These are phyloP conservation scores for Magnolia sinica DNA, from an alignment of 164 flowering plant species.

Conservation along the genomic window DNA sequence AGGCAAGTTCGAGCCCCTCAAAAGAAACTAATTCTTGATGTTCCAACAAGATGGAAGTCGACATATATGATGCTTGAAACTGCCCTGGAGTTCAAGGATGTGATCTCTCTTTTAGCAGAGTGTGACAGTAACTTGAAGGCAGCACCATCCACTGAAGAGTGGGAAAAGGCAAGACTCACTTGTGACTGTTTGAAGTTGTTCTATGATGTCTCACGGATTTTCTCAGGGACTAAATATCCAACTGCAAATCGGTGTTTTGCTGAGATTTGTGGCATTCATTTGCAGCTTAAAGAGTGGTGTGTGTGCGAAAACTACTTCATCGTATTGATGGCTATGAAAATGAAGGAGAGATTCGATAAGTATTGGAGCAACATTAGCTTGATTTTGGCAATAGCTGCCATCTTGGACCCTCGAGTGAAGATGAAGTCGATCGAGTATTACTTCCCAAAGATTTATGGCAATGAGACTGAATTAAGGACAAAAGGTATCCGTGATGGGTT, in stretches of 20 bases:
- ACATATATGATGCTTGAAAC: conserved; percentile 65
- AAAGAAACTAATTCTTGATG: conserved; percentile 47
- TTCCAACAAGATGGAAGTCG: conserved; percentile 48
- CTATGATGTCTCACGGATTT: conserved; percentile 50
- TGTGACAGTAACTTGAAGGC: conserved; percentile 36
- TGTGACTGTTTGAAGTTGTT: conserved; percentile 55
- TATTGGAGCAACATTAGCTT: conserved; percentile 62
- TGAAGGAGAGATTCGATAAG: conserved; percentile 51
- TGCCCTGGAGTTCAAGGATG: conserved; percentile 48
- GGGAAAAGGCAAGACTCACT: conserved; percentile 58
- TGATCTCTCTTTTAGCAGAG: conserved; percentile 42
- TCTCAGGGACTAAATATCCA: conserved; percentile 43
- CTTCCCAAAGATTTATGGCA: conserved; percentile 61
- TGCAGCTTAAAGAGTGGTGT: conserved; percentile 47
- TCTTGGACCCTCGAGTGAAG: conserved; percentile 86
- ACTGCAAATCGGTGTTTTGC: conserved; percentile 54
- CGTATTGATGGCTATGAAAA: conserved; percentile 43
- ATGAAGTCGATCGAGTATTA: conserved; percentile 72
- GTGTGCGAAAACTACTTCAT: conserved; percentile 45
- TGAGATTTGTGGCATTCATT: conserved; percentile 58
- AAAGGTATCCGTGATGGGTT: conserved; percentile 50
- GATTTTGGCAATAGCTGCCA: conserved; percentile 52
- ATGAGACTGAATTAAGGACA: conserved; percentile 39
- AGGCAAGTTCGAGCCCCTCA: conserved; percentile 39
- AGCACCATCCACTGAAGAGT: conserved; percentile 59